phyloP scores from a whole-genome alignment of 306 rosid species.

The Pachyrhizus erosus region DNA sequence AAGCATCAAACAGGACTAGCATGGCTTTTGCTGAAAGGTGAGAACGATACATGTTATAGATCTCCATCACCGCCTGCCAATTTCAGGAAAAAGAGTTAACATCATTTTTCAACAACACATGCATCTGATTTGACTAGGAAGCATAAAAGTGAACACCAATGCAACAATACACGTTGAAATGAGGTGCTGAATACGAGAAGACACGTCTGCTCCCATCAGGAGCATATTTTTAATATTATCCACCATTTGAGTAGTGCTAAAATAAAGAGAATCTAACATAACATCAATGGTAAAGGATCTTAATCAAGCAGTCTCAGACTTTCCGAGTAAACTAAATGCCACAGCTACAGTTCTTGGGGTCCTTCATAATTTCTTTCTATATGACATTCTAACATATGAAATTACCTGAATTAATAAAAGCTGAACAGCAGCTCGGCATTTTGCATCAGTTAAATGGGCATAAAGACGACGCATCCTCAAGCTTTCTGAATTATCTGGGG shows the following conservation, averaged over 20 bases:
- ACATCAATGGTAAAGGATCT: slow-evolving; percentile 10
- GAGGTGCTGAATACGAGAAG: slow-evolving; percentile 20
- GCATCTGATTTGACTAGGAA: slow-evolving; percentile 19
- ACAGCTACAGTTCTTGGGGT: slow-evolving; percentile 7
- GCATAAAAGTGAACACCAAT: not conserved
- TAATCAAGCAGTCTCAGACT: slow-evolving; percentile 6
- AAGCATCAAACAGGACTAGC: slow-evolving; percentile 70
- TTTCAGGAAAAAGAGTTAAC: slow-evolving; percentile 44
- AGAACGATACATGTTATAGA: slow-evolving; percentile 78
- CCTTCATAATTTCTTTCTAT: slow-evolving; percentile 10
- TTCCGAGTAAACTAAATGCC: not conserved
- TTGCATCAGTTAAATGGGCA: slow-evolving; percentile 72
- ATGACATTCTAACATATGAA: slow-evolving; percentile 34
- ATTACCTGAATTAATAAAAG: slow-evolving; percentile 93
- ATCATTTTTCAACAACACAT: slow-evolving; percentile 24
- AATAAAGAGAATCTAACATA: slow-evolving; percentile 14
- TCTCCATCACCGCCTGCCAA: slow-evolving; percentile 94
- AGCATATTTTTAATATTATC: slow-evolving; percentile 4
- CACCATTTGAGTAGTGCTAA: slow-evolving; percentile 14
- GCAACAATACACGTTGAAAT: not conserved
- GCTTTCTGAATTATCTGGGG: slow-evolving; percentile 60
- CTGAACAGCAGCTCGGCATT: slow-evolving; percentile 97
- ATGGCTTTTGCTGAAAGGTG: slow-evolving; percentile 70
- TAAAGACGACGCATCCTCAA: slow-evolving; percentile 53
- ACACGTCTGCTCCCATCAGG: not conserved